These are phyloP conservation scores for Aspergillus tubingensis DNA, from an alignment of 2,329 filamentous ascomycete species.

Conservation along the genomic window DNA sequence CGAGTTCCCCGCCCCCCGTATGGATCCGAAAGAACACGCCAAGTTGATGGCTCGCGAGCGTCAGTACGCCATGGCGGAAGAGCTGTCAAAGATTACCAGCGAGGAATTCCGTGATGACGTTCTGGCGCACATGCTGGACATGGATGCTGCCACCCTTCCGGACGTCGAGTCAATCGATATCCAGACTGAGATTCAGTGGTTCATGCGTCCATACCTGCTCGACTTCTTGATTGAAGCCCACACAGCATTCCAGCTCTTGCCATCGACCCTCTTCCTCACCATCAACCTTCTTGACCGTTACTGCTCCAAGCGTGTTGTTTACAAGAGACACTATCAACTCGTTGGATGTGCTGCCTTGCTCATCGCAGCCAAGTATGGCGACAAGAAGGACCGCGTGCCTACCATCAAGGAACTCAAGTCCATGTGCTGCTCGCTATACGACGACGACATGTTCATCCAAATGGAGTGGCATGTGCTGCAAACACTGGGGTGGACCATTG, in stretches of 20 bases:
- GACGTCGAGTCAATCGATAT: slow-evolving; percentile 98
- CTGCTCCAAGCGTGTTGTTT: slow-evolving; percentile 95
- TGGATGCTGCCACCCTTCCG: slow-evolving; percentile 92
- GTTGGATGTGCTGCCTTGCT: slow-evolving; percentile 94
- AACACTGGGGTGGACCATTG: slow-evolving; percentile 93
- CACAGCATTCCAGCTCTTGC: slow-evolving; percentile 87
- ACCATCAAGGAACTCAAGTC: slow-evolving; percentile 96
- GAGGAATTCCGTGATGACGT: slow-evolving; percentile 95
- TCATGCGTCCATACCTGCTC: slow-evolving; percentile 96
- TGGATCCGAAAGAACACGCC: slow-evolving; percentile 72
- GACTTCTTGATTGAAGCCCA: slow-evolving; percentile 98
- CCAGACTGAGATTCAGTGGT: slow-evolving; percentile 99
- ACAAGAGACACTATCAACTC: slow-evolving; percentile 98
- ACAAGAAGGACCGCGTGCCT: slow-evolving; percentile 98
- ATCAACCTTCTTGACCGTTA: slow-evolving; percentile 97
- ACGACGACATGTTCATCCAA: slow-evolving; percentile 99
- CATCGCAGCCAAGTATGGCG: slow-evolving; percentile 97
- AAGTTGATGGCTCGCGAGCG: slow-evolving; percentile 77
- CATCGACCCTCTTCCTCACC: slow-evolving; percentile 92
- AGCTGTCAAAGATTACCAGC: slow-evolving; percentile 79
- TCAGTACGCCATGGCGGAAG: slow-evolving; percentile 84
- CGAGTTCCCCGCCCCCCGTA: slow-evolving; percentile 53
- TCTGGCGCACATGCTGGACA: slow-evolving; percentile 88
- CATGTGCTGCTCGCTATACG: slow-evolving; percentile 98
- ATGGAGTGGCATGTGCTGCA: slow-evolving; percentile 99